Conservation (phyloP, 2,329 filamentous ascomycete species). For the Scedosporium dehoogii region DNA sequence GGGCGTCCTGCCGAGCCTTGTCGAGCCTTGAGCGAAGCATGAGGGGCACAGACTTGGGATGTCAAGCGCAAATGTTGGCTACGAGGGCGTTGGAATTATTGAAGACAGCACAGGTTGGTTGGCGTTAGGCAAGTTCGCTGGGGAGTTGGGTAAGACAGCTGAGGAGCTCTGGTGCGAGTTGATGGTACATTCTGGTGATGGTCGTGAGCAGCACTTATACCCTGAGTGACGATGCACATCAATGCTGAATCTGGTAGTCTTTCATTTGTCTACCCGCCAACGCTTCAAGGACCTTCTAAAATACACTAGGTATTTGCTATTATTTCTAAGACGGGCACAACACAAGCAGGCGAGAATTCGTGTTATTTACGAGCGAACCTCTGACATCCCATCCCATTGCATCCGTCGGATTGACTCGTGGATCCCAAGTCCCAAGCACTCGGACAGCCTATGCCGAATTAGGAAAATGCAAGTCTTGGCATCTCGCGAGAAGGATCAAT, state of each 20-base stretch:
- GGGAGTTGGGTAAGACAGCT: background rate
- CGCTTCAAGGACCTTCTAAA: background rate
- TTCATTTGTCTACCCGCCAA: background rate
- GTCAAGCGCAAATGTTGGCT: no score
- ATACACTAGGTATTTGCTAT: background rate
- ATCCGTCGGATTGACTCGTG: no score
- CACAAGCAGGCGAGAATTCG: no score
- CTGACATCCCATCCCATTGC: no score
- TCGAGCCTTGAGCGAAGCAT: background rate
- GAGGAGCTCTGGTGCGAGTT: background rate
- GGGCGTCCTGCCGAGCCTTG: background rate
- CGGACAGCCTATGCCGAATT: background rate
- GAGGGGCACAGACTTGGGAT: background rate
- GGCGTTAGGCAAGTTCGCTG: background rate
- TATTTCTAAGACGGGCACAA: background rate
- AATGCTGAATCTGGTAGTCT: background rate
- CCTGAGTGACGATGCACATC: no score
- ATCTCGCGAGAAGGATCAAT: background rate
- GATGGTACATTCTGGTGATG: no score
- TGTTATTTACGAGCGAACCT: no score
- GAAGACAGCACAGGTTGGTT: background rate
- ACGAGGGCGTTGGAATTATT: background rate
- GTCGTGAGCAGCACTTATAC: no score
- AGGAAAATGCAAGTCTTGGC: background rate
- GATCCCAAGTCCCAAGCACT: no score